phyloP scores from a whole-genome alignment of 208 protist species.

The Zelonia costaricensis region DNA sequence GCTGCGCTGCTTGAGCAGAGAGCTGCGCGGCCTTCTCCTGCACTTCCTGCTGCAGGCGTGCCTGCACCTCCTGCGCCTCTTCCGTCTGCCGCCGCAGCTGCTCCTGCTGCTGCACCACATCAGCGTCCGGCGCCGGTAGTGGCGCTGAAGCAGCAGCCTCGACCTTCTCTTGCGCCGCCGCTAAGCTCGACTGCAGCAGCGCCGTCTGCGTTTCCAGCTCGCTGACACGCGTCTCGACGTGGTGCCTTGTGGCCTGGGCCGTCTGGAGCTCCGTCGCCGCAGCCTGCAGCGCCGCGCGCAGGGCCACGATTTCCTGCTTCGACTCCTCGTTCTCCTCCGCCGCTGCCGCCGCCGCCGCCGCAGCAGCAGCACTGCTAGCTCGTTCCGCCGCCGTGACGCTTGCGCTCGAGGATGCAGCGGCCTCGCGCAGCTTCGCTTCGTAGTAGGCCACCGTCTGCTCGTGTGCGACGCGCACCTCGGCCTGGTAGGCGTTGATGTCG shows the following conservation, averaged over 20 bases:
- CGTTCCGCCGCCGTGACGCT: too few species aligned
- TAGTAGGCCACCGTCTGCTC: constrained; percentile 52
- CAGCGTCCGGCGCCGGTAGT: not conserved
- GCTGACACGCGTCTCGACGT: not conserved
- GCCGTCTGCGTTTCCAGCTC: constrained; percentile 5
- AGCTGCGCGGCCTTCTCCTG: not conserved
- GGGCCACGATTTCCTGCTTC: constrained; percentile 6
- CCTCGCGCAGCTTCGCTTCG: constrained; percentile 25
- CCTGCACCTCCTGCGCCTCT: not conserved
- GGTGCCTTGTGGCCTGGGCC: constrained; percentile 1
- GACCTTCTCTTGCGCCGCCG: not conserved
- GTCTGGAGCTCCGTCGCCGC: constrained; percentile 6
- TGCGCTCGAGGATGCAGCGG: too few species aligned
- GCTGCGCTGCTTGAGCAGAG: constrained; percentile 1
- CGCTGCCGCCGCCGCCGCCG: not conserved
- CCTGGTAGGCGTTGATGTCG: constrained; percentile 36
- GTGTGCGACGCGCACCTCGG: constrained; percentile 34
- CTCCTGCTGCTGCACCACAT: not conserved
- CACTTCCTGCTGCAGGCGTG: not conserved
- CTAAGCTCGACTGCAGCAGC: not conserved
- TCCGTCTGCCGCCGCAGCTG: not conserved
- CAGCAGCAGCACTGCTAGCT: not conserved
- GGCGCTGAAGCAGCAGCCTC: not conserved
- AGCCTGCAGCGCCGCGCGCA: not conserved
- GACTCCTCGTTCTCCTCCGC: not conserved